A percentile compares a stretch with the other conserved stretches of the same genome.
These are phyloP conservation scores for Taxawa tesnikishii DNA, from an alignment of 2,329 filamentous ascomycete genomes.

Conservation along the genomic window DNA sequence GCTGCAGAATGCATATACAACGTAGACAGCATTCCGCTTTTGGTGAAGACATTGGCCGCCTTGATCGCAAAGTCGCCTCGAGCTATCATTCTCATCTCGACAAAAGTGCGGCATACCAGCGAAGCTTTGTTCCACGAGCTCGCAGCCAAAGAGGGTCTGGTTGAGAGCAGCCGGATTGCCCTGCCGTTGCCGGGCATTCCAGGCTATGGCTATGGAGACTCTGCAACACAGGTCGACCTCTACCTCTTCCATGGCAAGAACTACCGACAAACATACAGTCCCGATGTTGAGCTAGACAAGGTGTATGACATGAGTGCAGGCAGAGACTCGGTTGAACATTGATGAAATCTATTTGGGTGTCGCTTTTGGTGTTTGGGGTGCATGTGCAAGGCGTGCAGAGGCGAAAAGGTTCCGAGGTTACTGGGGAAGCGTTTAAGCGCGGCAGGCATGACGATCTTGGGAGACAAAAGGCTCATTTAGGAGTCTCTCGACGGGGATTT, in stretches of 20 bases:
- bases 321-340: too few species aligned
- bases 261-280: too few species aligned
- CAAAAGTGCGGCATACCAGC: constrained; percentile 56
- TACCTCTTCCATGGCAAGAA: constrained; percentile 20
- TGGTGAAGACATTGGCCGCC: constrained; percentile 45
- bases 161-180: constrained; percentile 16
- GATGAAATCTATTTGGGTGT: too few species aligned
- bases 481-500: too few species aligned
- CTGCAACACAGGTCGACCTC: constrained; percentile 20
- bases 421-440: too few species aligned
- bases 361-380: too few species aligned
- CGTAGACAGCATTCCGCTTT: constrained; percentile 49
- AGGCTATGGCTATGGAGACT: constrained; percentile 22
- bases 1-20: constrained; percentile 67
- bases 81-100: constrained; percentile 44
- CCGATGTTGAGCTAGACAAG: too few species aligned
- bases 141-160: constrained; percentile 27
- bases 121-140: constrained; percentile 55
- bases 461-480: too few species aligned
- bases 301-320: too few species aligned
- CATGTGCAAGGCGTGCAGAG: too few species aligned
- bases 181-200: constrained; percentile 19
- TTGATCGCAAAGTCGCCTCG: constrained; percentile 36
- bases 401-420: too few species aligned
- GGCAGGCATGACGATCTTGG: too few species aligned